Evolutionary conservation across 176 grass and related monocot species (phyloP), one percentile per base, ranked within the genome.

Genomic region (Aegilops sharonensis): DNA sequence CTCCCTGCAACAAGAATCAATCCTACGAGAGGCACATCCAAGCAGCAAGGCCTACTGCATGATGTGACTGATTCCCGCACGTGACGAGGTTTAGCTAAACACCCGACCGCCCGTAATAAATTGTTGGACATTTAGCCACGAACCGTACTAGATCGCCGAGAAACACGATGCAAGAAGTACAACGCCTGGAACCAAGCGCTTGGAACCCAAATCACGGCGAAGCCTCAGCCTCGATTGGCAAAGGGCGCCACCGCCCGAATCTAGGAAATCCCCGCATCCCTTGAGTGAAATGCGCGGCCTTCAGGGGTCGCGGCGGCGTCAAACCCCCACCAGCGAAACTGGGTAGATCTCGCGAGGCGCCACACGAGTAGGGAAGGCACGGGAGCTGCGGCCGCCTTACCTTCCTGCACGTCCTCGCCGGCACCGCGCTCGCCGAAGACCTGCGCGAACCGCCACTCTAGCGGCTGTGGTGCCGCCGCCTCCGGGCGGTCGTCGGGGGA

Each of bases 371-470:
- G 68, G 59, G 11, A 15, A 80, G 48, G 42, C 5, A 9, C 34
- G 29, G 78, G 47, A 64, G 12, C 4, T 9, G 62, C 34, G 64
- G 50, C 52, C 34, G 79, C 50, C 5, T 71, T 86, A 97, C 94
- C 94, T 97, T 97, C 94, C 89, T 92, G 94, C 73, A 97, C 89
- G 77, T 97, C 94, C 81, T 97, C 94, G 64, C 94, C 94, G 25
- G 94, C 89, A 45, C 88, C 72, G 72, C 94, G 92, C 85, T 97
- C 94, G 89, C 94, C 94, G 77, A 97, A 97, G 82, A 97, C 94
- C 94, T 97, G 94, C 18, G 94, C 92, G 83, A 97, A 97, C 56
- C 88, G 83, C 94, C 94, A 97, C 25, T 97, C 94, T 75, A 92
- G 85, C 42, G 87, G 78, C 48, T 86, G 89, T 36, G 39, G 12